Evolutionary conservation across 129 eudicot species (phyloP).

Genomic region (Arctium lappa): DNA sequence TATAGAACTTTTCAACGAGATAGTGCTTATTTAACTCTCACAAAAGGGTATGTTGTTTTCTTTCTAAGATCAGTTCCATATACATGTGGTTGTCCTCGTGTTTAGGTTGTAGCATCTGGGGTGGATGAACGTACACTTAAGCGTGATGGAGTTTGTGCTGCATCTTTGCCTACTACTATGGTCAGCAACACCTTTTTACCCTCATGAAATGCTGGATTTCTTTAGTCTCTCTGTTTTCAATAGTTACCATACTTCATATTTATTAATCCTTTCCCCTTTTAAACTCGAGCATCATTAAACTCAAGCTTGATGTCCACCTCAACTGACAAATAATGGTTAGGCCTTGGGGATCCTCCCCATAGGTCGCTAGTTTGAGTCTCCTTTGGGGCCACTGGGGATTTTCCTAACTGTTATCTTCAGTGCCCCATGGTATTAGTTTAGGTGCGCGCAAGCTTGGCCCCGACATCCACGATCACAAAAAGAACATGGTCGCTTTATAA

Average conservation of each 20-base stretch:
- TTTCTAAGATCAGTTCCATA: background rate
- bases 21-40: background rate
- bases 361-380: background rate
- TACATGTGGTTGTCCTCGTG: background rate
- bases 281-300: background rate
- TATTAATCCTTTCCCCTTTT: background rate
- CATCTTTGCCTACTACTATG: constrained; percentile 96
- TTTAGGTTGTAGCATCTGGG: constrained; percentile 96
- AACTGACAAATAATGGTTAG: background rate
- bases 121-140: constrained; percentile 93
- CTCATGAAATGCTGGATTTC: background rate
- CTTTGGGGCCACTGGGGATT: too few species aligned
- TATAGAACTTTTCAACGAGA: background rate
- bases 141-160: constrained; percentile 99
- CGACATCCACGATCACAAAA: too few species aligned
- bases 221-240: background rate
- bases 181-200: constrained; percentile 27
- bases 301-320: background rate
- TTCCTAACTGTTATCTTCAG: too few species aligned
- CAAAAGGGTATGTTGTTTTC: background rate
- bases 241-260: background rate
- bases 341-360: background rate
- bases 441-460: too few species aligned
- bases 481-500: background rate
- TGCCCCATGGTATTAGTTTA: too few species aligned